phyloP scores from a whole-genome alignment of 345 rosid genomes.

The Eucalyptus polybractea region DNA sequence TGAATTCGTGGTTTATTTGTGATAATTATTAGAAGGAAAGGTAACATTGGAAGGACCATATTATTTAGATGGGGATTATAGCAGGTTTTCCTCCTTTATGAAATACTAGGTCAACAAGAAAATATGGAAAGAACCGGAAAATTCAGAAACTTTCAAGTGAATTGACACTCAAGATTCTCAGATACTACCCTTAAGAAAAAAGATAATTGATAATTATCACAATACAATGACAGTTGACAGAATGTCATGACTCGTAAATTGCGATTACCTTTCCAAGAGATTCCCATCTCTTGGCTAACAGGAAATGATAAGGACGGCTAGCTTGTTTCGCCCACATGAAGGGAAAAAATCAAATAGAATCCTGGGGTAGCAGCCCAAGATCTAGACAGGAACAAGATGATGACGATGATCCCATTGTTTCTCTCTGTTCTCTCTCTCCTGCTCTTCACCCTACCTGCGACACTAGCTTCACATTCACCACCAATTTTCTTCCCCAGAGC shows the following conservation, averaged over 20 bases:
- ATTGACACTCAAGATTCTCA: neutral
- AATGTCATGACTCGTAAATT: neutral
- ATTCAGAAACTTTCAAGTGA: neutral
- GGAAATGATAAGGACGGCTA: neutral
- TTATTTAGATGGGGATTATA: neutral
- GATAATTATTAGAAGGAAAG: neutral
- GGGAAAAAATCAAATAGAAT: neutral
- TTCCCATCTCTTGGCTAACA: neutral
- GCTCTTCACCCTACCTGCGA: neutral
- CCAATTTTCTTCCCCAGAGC: constrained; percentile 17
- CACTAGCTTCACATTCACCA: constrained; percentile 1
- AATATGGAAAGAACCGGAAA: neutral
- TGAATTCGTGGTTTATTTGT: too few species aligned
- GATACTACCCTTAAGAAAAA: neutral
- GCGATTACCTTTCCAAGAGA: neutral
- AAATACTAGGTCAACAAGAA: neutral
- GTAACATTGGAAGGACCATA: neutral
- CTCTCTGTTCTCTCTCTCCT: neutral
- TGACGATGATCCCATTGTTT: neutral
- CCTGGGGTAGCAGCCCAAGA: neutral
- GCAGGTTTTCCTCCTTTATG: neutral
- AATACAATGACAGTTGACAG: neutral
- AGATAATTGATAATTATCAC: neutral
- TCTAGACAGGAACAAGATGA: neutral
- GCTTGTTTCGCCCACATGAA: neutral